Evolutionary conservation across 2,329 filamentous ascomycete genomes (phyloP), one percentile per base, ranked within the genome.

Genomic region (Aspergillus phoenicis): DNA sequence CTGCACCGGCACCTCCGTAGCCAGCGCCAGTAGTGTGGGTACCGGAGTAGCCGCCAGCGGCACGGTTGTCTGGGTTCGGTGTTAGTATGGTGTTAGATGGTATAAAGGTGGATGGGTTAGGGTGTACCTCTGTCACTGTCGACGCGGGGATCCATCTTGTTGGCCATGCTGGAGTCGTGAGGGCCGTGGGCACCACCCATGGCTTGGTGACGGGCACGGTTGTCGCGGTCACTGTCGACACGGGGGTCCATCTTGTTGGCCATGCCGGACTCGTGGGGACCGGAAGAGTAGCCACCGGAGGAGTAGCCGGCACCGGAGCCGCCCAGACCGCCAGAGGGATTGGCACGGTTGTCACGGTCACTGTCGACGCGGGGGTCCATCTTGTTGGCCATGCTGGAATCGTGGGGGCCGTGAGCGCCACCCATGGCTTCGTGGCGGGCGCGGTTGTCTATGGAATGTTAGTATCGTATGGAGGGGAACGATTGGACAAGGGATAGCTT

Each of bases 61-160:
- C 38, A 36, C 62, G 59, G 60, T 55, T 64, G 52, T 64, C 61
- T 62, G n/a, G 2, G 11, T 39, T 13, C 52, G 5, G 3, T 36
- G 28, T 55, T 55, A 43, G 52, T 5, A 8, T 2, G 7, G 4
- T 5, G 11, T 7, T 33, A 4, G 5, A 24, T n/a, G 8, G 4
- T 8, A 1, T 8, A 22, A 24, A 20, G 20, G 20, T 2, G 4
- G 20, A 28, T 3, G 17, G 22, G 22, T 8, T 15, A 26, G 13
- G 41, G 30, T 57, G n/a, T 52, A 64, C 62, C 63, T 48, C 45
- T 39, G 39, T 64, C 59, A 28, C 59, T 62, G 57, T 66, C 63
- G 26, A 68, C 54, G 30, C 83, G 78, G 24, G 84, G 84, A 64
- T 86, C 84, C 2, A 72, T 68, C 36, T 82, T 81, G 72, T 86